Percentiles rank a stretch among this genome's conserved stretches.
phyloP scores from a whole-genome alignment of 2,329 filamentous ascomycete genomes.

The Aspergillus spinulosporus region DNA sequence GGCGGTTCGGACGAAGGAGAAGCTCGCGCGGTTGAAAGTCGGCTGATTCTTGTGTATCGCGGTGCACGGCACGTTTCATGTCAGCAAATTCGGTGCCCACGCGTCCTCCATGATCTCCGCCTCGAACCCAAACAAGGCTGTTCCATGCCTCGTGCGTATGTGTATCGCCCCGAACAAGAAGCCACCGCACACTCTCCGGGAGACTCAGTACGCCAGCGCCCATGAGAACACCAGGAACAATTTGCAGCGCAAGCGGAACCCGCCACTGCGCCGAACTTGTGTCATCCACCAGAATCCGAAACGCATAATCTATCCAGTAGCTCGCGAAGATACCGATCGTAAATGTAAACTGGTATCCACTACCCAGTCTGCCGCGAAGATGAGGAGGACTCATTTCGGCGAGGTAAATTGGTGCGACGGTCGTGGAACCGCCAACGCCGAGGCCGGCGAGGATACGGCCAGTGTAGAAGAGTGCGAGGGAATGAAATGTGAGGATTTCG shows the following conservation, averaged over 20 bases:
- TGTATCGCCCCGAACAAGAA: slow-evolving; percentile 45
- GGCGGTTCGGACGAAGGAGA: slow-evolving; percentile 48
- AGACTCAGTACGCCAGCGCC: slow-evolving; percentile 52
- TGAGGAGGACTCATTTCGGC: slow-evolving; percentile 50
- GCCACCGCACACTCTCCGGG: slow-evolving; percentile 54
- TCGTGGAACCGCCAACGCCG: slow-evolving; percentile 51
- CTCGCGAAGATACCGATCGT: slow-evolving; percentile 53
- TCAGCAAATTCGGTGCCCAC: slow-evolving; percentile 51
- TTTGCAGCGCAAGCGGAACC: slow-evolving; percentile 56
- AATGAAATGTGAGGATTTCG: slow-evolving; percentile 51
- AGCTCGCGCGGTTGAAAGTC: slow-evolving; percentile 49
- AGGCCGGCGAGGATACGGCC: slow-evolving; percentile 52
- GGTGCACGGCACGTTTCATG: slow-evolving; percentile 50
- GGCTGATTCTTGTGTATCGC: slow-evolving; percentile 48
- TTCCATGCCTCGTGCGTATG: slow-evolving; percentile 48
- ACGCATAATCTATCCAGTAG: slow-evolving; percentile 56
- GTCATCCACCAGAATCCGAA: slow-evolving; percentile 28
- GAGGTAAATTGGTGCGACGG: slow-evolving; percentile 46
- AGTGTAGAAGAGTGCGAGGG: slow-evolving; percentile 47
- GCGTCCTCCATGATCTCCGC: slow-evolving; percentile 30
- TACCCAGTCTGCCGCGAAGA: slow-evolving; percentile 51
- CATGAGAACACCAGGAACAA: slow-evolving; percentile 50
- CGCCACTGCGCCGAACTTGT: slow-evolving; percentile 52
- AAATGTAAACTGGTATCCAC: slow-evolving; percentile 55
- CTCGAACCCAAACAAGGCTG: slow-evolving; percentile 56